These are phyloP conservation scores for Ogataea polymorpha DNA, from an alignment of 805 yeast genomes.

Conservation along the genomic window DNA sequence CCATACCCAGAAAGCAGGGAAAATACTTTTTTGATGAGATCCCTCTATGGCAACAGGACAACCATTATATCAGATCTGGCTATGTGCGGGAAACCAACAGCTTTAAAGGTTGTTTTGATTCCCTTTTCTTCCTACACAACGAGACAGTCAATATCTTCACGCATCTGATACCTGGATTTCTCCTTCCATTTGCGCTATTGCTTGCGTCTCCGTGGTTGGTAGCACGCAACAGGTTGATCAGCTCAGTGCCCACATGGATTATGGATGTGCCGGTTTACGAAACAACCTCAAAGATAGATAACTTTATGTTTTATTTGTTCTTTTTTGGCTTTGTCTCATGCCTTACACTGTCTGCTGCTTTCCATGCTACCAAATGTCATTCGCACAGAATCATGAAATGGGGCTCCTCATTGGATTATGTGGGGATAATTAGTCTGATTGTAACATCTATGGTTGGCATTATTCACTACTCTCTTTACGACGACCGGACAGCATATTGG, in stretches of 20 bases:
- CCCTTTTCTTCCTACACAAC: conserved; percentile 47
- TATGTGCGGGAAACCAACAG: conserved; percentile 48
- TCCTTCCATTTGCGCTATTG: conserved; percentile 25
- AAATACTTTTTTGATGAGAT: conserved; percentile 38
- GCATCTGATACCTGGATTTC: conserved; percentile 46
- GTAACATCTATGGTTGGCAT: conserved; percentile 43
- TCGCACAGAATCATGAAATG: conserved; percentile 40
- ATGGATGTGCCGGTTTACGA: conserved; percentile 27
- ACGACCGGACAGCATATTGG: conserved; percentile 35
- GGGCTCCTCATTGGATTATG: conserved; percentile 53
- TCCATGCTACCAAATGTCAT: conserved; percentile 51
- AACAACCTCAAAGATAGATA: conserved; percentile 34
- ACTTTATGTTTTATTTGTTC: conserved; percentile 40
- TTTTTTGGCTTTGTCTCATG: conserved; percentile 45
- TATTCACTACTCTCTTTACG: conserved; percentile 42
- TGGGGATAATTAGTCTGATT: conserved; percentile 52
- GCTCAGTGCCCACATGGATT: conserved; percentile 23
- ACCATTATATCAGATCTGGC: conserved; percentile 48
- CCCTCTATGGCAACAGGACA: conserved; percentile 56
- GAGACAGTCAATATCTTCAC: conserved; percentile 52
- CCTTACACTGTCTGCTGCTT: conserved; percentile 45
- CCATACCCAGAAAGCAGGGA: neutral
- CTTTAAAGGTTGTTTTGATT: conserved; percentile 35
- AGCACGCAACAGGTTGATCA: conserved; percentile 16
- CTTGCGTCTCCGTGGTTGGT: conserved; percentile 24